Evolutionary conservation across 2,329 filamentous ascomycete species (phyloP), one percentile per base, ranked within the genome.

Genomic region (Biscogniauxia marginata): DNA sequence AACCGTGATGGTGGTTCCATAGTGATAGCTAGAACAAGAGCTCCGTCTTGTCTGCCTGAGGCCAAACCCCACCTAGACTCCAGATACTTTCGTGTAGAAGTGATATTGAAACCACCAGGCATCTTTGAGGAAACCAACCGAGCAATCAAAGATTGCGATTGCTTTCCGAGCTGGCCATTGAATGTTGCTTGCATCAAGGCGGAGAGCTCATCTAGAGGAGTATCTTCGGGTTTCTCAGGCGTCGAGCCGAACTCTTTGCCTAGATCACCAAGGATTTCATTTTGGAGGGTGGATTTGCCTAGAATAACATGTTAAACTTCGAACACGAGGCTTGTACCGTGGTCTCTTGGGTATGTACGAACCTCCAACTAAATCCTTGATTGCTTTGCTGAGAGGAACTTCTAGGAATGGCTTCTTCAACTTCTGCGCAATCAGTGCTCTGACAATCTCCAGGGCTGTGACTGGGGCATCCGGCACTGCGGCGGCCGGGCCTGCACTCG

Each of bases 81-180:
- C 46, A 99, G 79, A 71, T 99, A 96, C 77, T 99, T 99, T 69
- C 95, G 86, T 48, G 96, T 91, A 11, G 91, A 84, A 70, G 93
- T 98, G 74, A 98, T 98, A 74, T 98, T 99, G 85, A 99, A 99
- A 60, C 95, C 95, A 79, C 93, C 95, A 49, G 95, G 95, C 95
- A 99, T 99, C 79, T 99, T 99, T 24, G 95, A 97, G 1, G 95
- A 98, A 46, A 99, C 95, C 72, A 99, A 81, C 65, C 95, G 89
- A 50, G 95, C 95, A 73, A 99, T 89, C 55, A 99, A 84, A 2
- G 93, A 96, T 53, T 90, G 89, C 0, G 95, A 96, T 67, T 97
- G 93, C 78, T 99, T 99, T 74, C 95, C 95, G 59, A 99, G 86
- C 77, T 96, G 93, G 66, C 95, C 95, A 77, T 97, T 95, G 79